phyloP scores from a whole-genome alignment of 176 grass and related monocot species.

The Elymus sibiricus region DNA sequence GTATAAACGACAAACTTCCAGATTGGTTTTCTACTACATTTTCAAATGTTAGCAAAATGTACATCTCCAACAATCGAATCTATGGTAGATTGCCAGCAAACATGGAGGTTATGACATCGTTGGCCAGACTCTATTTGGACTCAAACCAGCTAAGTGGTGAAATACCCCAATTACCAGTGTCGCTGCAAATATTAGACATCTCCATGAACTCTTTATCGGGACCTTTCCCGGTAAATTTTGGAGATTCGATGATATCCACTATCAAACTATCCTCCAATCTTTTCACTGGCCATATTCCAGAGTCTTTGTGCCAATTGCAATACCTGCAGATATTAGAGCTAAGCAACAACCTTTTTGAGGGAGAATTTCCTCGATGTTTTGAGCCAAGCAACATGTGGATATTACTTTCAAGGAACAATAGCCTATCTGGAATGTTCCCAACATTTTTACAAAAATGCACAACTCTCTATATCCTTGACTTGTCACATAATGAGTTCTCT shows the following conservation, averaged over 20 bases:
- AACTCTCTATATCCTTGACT: neutral
- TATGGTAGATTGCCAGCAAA: neutral
- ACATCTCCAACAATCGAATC: neutral
- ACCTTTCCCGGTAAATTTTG: neutral
- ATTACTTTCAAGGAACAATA: neutral
- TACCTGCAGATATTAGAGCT: neutral
- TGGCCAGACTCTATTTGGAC: no score
- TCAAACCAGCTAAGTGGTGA: conserved; percentile 18
- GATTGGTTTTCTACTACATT: conserved; percentile 23
- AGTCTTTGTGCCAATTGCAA: neutral
- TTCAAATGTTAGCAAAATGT: neutral
- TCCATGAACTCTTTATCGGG: neutral
- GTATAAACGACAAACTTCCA: conserved; percentile 22
- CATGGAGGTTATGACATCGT: neutral
- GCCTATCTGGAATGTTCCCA: neutral
- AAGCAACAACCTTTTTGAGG: neutral
- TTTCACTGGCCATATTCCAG: neutral
- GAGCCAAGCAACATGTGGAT: neutral
- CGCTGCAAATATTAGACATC: neutral
- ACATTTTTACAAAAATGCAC: neutral
- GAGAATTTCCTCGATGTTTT: neutral
- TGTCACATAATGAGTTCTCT: neutral
- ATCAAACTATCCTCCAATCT: neutral
- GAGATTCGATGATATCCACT: neutral
- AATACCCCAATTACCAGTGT: neutral